Evolutionary conservation across 1,284 basidiomycete genomes (phyloP).

Genomic region (Ceratobasidium sp.): DNA sequence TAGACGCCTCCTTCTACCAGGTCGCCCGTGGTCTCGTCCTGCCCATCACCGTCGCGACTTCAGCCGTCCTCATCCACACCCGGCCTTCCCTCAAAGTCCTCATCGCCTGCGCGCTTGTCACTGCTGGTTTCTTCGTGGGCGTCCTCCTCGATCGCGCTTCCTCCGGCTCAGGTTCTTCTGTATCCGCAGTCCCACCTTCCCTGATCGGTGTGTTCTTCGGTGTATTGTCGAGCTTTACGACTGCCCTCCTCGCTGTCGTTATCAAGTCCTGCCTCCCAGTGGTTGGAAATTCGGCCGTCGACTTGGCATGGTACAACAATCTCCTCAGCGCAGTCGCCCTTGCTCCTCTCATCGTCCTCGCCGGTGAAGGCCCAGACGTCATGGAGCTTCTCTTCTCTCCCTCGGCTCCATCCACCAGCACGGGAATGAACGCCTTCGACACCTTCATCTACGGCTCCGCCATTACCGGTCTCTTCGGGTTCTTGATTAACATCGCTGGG

Average conservation of each 20-base stretch:
- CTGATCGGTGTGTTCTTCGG: slow-evolving; percentile 75
- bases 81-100: slow-evolving; percentile 77
- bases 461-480: slow-evolving; percentile 82
- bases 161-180: slow-evolving; percentile 54
- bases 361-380: slow-evolving; percentile 74
- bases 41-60: slow-evolving; percentile 84
- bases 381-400: slow-evolving; percentile 63
- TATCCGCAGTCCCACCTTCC: slow-evolving; percentile 48
- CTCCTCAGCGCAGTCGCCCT: slow-evolving; percentile 68
- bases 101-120: slow-evolving; percentile 75
- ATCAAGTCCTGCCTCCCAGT: slow-evolving; percentile 82
- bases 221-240: slow-evolving; percentile 78
- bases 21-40: slow-evolving; percentile 88
- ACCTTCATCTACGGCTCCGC: slow-evolving; percentile 81
- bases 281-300: slow-evolving; percentile 79
- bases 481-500: slow-evolving; percentile 88
- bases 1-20: slow-evolving; percentile 91
- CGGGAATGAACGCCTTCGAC: slow-evolving; percentile 60
- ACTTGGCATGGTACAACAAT: slow-evolving; percentile 87
- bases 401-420: slow-evolving; percentile 49
- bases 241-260: slow-evolving; percentile 82
- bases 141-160: slow-evolving; percentile 76
- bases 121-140: slow-evolving; percentile 84
- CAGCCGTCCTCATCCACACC: slow-evolving; percentile 73
- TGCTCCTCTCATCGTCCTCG: slow-evolving; percentile 70